Conservation (phyloP, 2,329 filamentous ascomycete genomes). For the Fusarium sp. region DNA sequence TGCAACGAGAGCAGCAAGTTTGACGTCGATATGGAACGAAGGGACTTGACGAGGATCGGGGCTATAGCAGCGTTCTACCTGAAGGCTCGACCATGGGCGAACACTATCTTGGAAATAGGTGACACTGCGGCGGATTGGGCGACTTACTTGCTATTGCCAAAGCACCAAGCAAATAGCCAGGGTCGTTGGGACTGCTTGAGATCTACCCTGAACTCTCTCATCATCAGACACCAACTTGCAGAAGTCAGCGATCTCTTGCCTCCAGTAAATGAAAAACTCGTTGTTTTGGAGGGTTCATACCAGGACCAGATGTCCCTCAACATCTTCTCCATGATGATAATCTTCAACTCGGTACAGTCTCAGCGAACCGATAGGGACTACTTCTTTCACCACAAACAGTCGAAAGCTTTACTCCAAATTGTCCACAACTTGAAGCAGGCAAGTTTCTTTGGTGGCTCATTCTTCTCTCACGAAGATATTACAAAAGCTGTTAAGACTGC, state of each 20-base stretch:
- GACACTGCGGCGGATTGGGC: conserved; percentile 76
- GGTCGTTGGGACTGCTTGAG: conserved; percentile 74
- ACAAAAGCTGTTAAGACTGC: conserved; percentile 74
- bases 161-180: conserved; percentile 63
- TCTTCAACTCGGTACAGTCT: conserved; percentile 89
- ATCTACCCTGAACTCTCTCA: conserved; percentile 79
- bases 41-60: conserved; percentile 76
- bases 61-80: conserved; percentile 78
- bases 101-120: conserved; percentile 65
- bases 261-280: conserved; percentile 76
- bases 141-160: conserved; percentile 75
- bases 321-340: conserved; percentile 85
- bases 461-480: conserved; percentile 76
- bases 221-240: conserved; percentile 81
- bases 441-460: conserved; percentile 86
- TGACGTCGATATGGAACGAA: conserved; percentile 65
- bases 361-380: conserved; percentile 88
- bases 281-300: conserved; percentile 83
- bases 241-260: conserved; percentile 80
- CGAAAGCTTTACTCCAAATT: conserved; percentile 74
- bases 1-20: conserved; percentile 46
- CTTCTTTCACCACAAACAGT: conserved; percentile 84
- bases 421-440: conserved; percentile 85
- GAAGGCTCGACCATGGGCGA: conserved; percentile 83
- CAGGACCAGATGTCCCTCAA: conserved; percentile 89